Conservation (phyloP, 208 protist species). For the Wallacemonas sp. region DNA sequence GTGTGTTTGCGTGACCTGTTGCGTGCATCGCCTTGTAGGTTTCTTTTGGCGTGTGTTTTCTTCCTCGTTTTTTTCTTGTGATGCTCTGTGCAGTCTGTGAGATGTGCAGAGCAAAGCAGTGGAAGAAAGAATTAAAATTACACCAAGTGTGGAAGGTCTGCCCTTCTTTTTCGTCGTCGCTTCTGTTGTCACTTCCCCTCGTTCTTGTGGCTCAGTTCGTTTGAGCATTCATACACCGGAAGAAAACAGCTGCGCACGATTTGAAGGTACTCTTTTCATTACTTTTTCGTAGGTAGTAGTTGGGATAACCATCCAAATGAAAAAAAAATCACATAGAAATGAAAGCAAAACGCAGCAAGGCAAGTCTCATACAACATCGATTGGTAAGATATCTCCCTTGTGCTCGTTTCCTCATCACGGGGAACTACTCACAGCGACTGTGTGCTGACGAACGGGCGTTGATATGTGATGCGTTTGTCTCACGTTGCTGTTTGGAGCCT, state of each 20-base stretch:
- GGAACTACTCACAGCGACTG: too few relatives aligned
- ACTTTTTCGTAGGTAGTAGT: conserved; percentile 16
- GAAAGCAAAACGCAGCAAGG: conserved; percentile 2
- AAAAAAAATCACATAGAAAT: conserved; percentile 9
- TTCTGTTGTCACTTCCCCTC: too few relatives aligned
- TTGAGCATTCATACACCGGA: too few relatives aligned
- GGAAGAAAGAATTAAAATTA: conserved; percentile 6
- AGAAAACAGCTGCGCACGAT: too few relatives aligned
- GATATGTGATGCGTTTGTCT: too few relatives aligned
- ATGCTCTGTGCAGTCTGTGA: not conserved
- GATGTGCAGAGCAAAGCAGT: not conserved
- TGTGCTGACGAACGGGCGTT: too few relatives aligned
- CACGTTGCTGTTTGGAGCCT: too few relatives aligned
- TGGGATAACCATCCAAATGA: conserved; percentile 14
- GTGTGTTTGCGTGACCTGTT: not conserved
- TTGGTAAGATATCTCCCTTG: not conserved
- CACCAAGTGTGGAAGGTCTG: not conserved
- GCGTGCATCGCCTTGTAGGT: not conserved
- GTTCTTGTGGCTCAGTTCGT: too few relatives aligned
- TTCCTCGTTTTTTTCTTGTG: conserved; percentile 1
- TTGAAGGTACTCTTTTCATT: conserved; percentile 12
- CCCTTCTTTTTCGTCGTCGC: conserved; percentile 12
- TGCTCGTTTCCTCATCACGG: too few relatives aligned
- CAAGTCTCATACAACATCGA: not conserved
- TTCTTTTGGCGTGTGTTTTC: not conserved